Evolutionary conservation across 176 grass and related monocot genomes (phyloP).

Genomic region (Oryza glumipatula): DNA sequence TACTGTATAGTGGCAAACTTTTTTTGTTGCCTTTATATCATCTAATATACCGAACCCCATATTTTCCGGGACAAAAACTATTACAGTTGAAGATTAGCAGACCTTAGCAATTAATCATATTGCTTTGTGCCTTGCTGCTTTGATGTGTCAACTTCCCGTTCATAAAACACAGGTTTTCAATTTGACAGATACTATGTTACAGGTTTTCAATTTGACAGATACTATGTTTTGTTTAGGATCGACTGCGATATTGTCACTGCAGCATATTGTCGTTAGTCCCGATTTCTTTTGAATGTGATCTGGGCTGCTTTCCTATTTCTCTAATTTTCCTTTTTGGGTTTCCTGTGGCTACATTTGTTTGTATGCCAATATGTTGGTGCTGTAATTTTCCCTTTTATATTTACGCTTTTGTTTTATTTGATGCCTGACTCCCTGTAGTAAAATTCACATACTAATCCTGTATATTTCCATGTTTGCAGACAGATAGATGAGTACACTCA

Average conservation of each 20-base stretch:
- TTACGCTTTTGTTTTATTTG: not conserved
- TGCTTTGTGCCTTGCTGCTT: not conserved
- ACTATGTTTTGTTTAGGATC: constrained; percentile 2
- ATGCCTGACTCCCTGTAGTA: not conserved
- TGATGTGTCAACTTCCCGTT: not conserved
- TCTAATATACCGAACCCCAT: not conserved
- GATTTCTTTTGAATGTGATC: not conserved
- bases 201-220: not conserved
- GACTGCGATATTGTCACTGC: not conserved
- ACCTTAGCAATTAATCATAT: not conserved
- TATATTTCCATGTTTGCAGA: constrained; percentile 52
- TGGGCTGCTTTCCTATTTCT: not conserved
- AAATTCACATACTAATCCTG: not conserved
- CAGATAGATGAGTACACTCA: constrained; percentile 96
- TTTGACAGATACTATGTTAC: not conserved
- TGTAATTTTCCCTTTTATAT: constrained; percentile 2
- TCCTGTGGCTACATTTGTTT: not conserved
- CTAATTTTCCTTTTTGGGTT: not conserved
- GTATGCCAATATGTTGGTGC: not conserved
- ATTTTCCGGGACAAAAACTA: not conserved
- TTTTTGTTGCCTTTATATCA: not conserved
- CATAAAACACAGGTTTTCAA: not conserved
- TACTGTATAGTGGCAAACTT: not conserved
- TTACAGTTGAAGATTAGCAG: not conserved
- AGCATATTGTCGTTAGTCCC: not conserved